phyloP scores from a whole-genome alignment of 768 basidiomycete genomes.

The Butyriboletus loyo region DNA sequence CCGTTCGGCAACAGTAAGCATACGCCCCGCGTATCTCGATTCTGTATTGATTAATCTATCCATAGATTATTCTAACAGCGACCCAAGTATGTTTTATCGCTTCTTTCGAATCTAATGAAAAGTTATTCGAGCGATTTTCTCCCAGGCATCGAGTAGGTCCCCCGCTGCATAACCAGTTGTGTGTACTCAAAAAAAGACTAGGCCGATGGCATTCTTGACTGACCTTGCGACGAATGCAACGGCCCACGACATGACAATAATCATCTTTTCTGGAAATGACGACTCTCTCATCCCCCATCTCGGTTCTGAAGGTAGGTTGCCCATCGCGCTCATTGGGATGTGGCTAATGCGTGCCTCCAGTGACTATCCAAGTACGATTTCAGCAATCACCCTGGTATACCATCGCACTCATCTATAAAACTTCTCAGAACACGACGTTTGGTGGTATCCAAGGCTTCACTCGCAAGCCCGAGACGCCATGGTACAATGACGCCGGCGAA shows the following conservation, averaged over 20 bases:
- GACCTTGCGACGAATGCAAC: constrained; percentile 68
- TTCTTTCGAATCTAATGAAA: not conserved
- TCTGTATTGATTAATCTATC: not conserved
- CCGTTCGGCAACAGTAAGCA: constrained; percentile 34
- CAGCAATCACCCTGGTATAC: not conserved
- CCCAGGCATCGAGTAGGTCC: constrained; percentile 35
- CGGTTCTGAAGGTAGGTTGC: constrained; percentile 54
- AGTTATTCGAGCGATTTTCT: not conserved
- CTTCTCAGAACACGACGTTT: constrained; percentile 67
- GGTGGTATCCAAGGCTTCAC: constrained; percentile 76
- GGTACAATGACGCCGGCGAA: constrained; percentile 56
- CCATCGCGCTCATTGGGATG: not conserved
- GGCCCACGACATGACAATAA: constrained; percentile 45
- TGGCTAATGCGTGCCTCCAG: constrained; percentile 30
- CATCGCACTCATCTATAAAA: not conserved
- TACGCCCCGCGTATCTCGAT: not conserved
- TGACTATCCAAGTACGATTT: constrained; percentile 51
- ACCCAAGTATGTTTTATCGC: constrained; percentile 32
- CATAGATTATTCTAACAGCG: constrained; percentile 19
- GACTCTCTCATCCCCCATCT: constrained; percentile 63
- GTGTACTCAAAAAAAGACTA: constrained; percentile 25
- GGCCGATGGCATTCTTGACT: constrained; percentile 60
- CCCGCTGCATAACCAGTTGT: not conserved
- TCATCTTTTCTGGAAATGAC: constrained; percentile 68
- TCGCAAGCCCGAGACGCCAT: constrained; percentile 62